Percentiles rank a stretch among this genome's conserved stretches.
Evolutionary conservation across 805 yeast genomes (phyloP).

Genomic region (Teunomyces atbi): DNA sequence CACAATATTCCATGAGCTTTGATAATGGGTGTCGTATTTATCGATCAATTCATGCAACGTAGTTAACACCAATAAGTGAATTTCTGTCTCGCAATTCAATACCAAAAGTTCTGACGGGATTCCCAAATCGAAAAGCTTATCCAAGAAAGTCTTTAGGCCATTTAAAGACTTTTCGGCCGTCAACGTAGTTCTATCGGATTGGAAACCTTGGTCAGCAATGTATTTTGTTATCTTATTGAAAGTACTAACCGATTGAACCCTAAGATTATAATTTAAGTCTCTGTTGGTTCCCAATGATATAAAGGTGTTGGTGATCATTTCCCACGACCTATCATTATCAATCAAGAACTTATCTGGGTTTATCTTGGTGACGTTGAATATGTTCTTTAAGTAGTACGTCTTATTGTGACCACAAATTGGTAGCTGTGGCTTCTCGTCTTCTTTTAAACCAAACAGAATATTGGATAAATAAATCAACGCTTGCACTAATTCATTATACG

Average conservation of each 20-base stretch:
- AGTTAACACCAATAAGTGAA: constrained; percentile 58
- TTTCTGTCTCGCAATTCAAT: constrained; percentile 62
- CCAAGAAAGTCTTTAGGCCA: constrained; percentile 47
- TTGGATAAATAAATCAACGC: constrained; percentile 48
- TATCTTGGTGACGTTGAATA: constrained; percentile 51
- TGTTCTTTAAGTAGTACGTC: constrained; percentile 51
- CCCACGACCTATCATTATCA: constrained; percentile 47
- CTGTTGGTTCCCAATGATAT: constrained; percentile 46
- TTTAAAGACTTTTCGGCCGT: constrained; percentile 50
- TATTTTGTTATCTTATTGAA: constrained; percentile 50
- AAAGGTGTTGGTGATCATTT: constrained; percentile 44
- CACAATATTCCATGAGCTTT: constrained; percentile 71
- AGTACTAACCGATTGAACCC: constrained; percentile 49
- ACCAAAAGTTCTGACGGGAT: constrained; percentile 42
- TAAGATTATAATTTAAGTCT: constrained; percentile 34
- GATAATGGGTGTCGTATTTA: constrained; percentile 62
- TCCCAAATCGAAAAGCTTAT: constrained; percentile 37
- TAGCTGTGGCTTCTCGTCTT: background rate
- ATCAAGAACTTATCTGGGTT: constrained; percentile 53
- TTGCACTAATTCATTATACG: constrained; percentile 48
- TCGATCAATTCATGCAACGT: constrained; percentile 74
- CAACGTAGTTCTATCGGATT: constrained; percentile 16
- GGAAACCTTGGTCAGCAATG: constrained; percentile 43
- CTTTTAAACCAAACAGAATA: constrained; percentile 4
- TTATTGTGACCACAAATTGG: constrained; percentile 53